Evolutionary conservation across 345 rosid species (phyloP).

Genomic region (Populus euphratica): DNA sequence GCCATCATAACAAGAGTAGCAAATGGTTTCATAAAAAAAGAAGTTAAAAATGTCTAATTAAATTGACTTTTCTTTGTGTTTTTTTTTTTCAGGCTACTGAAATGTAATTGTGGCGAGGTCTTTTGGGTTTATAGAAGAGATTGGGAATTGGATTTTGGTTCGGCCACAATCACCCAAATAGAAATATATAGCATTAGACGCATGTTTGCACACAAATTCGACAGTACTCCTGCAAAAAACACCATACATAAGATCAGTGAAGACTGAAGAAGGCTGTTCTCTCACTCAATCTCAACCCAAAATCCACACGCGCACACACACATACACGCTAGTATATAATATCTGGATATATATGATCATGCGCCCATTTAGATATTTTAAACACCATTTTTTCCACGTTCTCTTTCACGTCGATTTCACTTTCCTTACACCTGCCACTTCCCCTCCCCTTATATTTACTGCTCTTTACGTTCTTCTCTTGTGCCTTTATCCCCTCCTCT

Average conservation of each 20-base stretch:
- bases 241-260: background rate
- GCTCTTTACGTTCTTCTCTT: background rate
- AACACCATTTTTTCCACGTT: constrained; percentile 40
- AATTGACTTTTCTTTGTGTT: background rate
- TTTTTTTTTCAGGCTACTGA: background rate
- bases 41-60: background rate
- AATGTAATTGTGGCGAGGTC: background rate
- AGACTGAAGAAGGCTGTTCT: background rate
- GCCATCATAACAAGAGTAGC: background rate
- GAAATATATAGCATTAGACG: background rate
- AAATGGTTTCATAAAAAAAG: background rate
- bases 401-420: constrained; percentile 26
- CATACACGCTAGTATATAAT: background rate
- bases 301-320: background rate
- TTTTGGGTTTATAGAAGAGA: background rate
- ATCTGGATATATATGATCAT: background rate
- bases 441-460: constrained; percentile 25
- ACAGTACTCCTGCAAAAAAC: background rate
- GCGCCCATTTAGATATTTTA: background rate
- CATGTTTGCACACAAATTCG: background rate
- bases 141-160: background rate
- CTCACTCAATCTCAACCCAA: background rate
- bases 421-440: constrained; percentile 2
- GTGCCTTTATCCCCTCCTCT: background rate
- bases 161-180: background rate